Evolutionary conservation across 2,329 filamentous ascomycete species (phyloP), one percentile per base, ranked within the genome.

Genomic region (Fusarium siculi): DNA sequence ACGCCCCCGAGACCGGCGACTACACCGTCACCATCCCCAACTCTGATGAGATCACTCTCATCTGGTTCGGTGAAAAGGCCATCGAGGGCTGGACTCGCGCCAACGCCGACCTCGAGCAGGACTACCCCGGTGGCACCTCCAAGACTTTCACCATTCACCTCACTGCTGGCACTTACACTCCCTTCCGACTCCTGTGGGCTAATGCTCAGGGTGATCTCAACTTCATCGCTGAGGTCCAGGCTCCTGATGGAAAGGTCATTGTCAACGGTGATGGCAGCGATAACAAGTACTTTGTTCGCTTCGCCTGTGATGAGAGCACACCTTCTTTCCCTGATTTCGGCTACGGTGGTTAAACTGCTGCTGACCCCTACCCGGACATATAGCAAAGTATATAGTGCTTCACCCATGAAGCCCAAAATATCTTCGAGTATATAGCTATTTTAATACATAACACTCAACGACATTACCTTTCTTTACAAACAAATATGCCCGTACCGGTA

Each of bases 141-240:
- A 19, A 18, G n/a, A 7, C 36, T 5, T 66, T 39, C 32, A 19
- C 23, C 2, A 4, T 66, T 14, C 7, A 49, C 1, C 63, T 66
- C 10, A 2, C 25, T 4, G 63, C 62, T 37, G 63, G 61, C 15
- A 66, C 49, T 37, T 66, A 66, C 9, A 66, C 61, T 11, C 37
- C 63, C 6, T 66, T 66, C 63, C 63, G 63, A 21, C 63, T 66
- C 2, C n/a, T 66, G 3, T 66, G 63, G 63, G 63, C 63, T 5
- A 66, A 66, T 2, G 63, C 63, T 50, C 63, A 66, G 49, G 63
- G 63, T 7, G 61, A 66, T 7, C 30, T 66, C 9, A 58, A 66
- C 49, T 66, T 66, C 19, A 50, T 66, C 4, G 63, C 63, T 7
- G 30, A 66, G 19, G 49, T 66, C 3, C 21, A 49, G 61, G 63